A percentile compares a stretch with the other conserved stretches of the same genome.
Conservation (phyloP, 129 eudicot species). For the Oenanthe sinensis region DNA sequence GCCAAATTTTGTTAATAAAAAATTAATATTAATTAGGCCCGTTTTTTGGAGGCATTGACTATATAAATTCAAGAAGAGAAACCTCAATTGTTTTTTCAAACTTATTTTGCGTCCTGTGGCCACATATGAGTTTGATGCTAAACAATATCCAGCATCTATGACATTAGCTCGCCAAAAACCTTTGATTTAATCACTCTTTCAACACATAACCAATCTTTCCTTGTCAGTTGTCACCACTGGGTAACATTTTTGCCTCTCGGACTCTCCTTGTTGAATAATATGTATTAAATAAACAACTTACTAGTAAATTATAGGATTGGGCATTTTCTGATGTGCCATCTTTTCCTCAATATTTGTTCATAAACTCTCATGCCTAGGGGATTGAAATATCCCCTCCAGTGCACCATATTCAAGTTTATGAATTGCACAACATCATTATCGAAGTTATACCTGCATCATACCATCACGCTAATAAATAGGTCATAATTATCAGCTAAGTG, state of each 20-base stretch:
- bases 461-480: neutral
- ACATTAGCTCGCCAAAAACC: neutral
- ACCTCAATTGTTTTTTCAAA: neutral
- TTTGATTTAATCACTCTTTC: neutral
- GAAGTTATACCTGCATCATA: conserved; percentile 4
- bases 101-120: neutral
- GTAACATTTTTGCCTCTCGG: neutral
- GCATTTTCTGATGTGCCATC: neutral
- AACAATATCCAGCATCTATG: neutral
- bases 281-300: conserved; percentile 1
- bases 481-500: neutral
- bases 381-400: conserved; percentile 4
- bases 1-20: neutral
- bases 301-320: neutral
- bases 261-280: neutral
- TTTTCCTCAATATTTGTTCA: conserved; percentile 4
- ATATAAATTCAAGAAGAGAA: neutral
- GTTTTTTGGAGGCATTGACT: neutral
- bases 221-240: neutral
- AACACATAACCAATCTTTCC: neutral
- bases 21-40: neutral
- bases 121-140: neutral
- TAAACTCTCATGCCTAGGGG: conserved; percentile 3
- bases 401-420: conserved; percentile 1
- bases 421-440: neutral